Base-by-base conservation (phyloP, 495 filamentous ascomycete species). In the Annulohypoxylon bovei region DNA sequence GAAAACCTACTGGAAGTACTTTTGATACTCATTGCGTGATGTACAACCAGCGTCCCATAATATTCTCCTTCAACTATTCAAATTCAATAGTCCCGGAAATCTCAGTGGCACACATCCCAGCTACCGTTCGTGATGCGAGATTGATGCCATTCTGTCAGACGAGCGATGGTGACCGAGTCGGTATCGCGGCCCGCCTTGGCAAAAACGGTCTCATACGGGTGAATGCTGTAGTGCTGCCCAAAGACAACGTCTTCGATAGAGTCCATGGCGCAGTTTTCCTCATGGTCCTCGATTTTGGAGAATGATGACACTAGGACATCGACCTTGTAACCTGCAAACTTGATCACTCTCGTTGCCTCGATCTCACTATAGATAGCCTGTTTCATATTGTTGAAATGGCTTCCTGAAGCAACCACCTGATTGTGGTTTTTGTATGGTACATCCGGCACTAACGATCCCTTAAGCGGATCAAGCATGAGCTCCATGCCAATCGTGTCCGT, bases 171-270 rank as follows among this genome's bases (percentile, higher is more conserved):
- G 1, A 42, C 42, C 0, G 67, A 46, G 49, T 79, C 75, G 39
- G 73, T 50, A 32, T 71, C 55, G 22, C 61, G 35, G 49, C 75
- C 75, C 5, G 68, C 64, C 64, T 80, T 78, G 14, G 70, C 65
- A 42, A 79, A 80, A 2, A 79, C 49, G n/a, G 75, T 76, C 68
- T 81, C 79, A 57, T 76, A 81, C 12, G 77, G 71, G 33, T 78
- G 74, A 4, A 77, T 25, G 54, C 70, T 70, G 47, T 76, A 76
- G 0, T 39, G 9, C 11, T 60, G 50, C 14, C 67, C 20, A 28
- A 30, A 73, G 16, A 76, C 35, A 16, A 69, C 4, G 37, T 71
- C 71, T 1, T 65, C 39, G 1, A 50, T 5, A 27, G 50, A 25
- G 9, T 39, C 20, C 3, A 37, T 28, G 22, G 46, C 27, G 42